Evolutionary conservation across 768 basidiomycete species (phyloP).

Genomic region (Mrakia hoshinonis): DNA sequence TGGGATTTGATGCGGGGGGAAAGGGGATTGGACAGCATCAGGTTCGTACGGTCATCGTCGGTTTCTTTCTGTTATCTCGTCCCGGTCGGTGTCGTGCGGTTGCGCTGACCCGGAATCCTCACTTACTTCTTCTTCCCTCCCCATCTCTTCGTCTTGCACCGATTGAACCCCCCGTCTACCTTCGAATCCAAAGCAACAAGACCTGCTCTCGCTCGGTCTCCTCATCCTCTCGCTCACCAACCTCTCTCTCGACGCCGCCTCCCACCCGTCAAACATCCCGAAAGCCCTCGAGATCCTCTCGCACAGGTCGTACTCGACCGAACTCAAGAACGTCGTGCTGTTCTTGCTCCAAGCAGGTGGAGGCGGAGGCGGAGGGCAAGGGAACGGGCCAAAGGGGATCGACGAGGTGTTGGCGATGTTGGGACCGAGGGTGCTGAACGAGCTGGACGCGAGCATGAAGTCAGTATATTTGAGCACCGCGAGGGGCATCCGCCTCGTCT

Average conservation of each 20-base stretch:
- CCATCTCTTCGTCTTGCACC: constrained; percentile 23
- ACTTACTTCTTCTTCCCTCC: not conserved
- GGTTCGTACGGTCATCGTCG: constrained; percentile 31
- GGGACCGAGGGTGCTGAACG: constrained; percentile 58
- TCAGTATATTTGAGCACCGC: constrained; percentile 41
- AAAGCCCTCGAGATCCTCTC: constrained; percentile 66
- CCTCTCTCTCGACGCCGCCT: constrained; percentile 54
- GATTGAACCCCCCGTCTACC: constrained; percentile 57
- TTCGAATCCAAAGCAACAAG: constrained; percentile 78
- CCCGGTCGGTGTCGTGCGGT: too few relatives aligned
- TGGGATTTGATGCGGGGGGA: constrained; percentile 63
- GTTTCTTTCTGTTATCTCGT: not conserved
- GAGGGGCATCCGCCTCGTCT: too few relatives aligned
- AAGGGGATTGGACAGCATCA: constrained; percentile 55
- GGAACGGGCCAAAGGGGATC: constrained; percentile 65
- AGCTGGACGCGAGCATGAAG: constrained; percentile 77
- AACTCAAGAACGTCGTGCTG: constrained; percentile 69
- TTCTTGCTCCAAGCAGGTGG: too few relatives aligned
- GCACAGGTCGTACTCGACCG: constrained; percentile 65
- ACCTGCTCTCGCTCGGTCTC: constrained; percentile 74
- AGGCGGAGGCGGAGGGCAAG: too few relatives aligned
- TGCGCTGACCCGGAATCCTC: not conserved
- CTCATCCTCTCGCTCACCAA: constrained; percentile 73
- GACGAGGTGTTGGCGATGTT: constrained; percentile 74
- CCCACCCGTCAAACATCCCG: constrained; percentile 56